Evolutionary conservation across 805 yeast species (phyloP).

Genomic region (Saccharomyces paradoxus): DNA sequence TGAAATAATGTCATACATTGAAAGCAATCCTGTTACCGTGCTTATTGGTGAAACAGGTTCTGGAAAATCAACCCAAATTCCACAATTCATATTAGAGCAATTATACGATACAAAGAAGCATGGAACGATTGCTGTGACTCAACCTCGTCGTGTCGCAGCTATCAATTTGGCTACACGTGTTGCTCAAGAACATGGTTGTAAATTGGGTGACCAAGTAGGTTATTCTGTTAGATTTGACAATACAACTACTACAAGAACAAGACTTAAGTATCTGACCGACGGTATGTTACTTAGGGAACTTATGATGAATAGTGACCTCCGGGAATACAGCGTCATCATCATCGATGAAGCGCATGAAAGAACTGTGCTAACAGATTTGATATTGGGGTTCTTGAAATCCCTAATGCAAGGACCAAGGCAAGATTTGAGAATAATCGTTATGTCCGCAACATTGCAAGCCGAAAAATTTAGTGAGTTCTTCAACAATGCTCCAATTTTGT

Average conservation of each 20-base stretch:
- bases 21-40: constrained; percentile 57
- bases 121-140: constrained; percentile 79
- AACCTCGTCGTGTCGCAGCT: constrained; percentile 97
- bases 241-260: constrained; percentile 49
- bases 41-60: constrained; percentile 96
- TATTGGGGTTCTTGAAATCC: constrained; percentile 79
- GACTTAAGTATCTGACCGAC: constrained; percentile 81
- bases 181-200: constrained; percentile 75
- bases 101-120: constrained; percentile 23
- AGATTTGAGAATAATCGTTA: constrained; percentile 63
- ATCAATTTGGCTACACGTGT: constrained; percentile 89
- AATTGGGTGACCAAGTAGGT: constrained; percentile 76
- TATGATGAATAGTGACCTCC: constrained; percentile 60
- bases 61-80: constrained; percentile 95
- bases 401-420: constrained; percentile 43
- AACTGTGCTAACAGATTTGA: constrained; percentile 81
- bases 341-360: constrained; percentile 98
- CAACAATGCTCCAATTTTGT: constrained; percentile 69
- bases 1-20: constrained; percentile 48
- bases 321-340: constrained; percentile 64
- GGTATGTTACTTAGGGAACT: constrained; percentile 94
- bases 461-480: constrained; percentile 69
- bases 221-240: constrained; percentile 90
- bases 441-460: constrained; percentile 97
- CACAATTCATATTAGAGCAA: constrained; percentile 68